Base-by-base conservation (phyloP, 2,329 filamentous ascomycete species). In the Fusarium sp. region DNA sequence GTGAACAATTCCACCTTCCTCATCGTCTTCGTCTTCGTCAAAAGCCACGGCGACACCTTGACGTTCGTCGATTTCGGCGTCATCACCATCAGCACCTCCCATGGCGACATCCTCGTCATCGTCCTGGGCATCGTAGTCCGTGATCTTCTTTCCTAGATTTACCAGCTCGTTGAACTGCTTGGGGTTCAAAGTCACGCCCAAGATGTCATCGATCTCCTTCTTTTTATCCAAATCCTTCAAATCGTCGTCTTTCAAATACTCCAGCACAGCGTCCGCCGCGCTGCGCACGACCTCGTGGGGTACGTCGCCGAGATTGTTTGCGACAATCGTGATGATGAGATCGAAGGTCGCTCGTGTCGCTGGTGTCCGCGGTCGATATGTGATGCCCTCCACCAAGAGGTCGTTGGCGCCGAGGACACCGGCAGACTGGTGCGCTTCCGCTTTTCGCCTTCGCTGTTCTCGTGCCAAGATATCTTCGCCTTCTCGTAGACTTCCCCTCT, bases 201-300 rank as follows among this genome's bases (percentile, higher is more conserved):
- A 83, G 68, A 98, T 91, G 74, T 98, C 96, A 78, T 99, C 96
- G 49, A 98, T 91, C 81, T 98, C 95, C 84, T 95, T 98, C 87
- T 99, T 99, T 87, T 97, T 98, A 81, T 99, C 96, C 69, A 97
- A 94, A 81, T 99, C 96, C 82, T 98, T 98, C 85, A 98, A 87
- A 72, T 95, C 93, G 72, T 98, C 95, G 77, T 98, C 95, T 83
- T 99, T 99, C 51, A 99, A 86, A 72, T 93, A 94, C 81, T 99
- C 96, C 62, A 99, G 83, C 4, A 95, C 92, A 4, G 94, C 95
- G 81, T 99, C 96, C 16, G 96, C 96, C 17, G 96, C 97, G 83
- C 96, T 99, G 76, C 94, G 91, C 51, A 97, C 94, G 62, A 97
- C 92, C 79, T 97, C 94, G 73, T 97, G 93, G 1, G 96, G 92